Evolutionary conservation across 441 rosid genomes (phyloP).

Genomic region (Aquilaria agallochum): DNA sequence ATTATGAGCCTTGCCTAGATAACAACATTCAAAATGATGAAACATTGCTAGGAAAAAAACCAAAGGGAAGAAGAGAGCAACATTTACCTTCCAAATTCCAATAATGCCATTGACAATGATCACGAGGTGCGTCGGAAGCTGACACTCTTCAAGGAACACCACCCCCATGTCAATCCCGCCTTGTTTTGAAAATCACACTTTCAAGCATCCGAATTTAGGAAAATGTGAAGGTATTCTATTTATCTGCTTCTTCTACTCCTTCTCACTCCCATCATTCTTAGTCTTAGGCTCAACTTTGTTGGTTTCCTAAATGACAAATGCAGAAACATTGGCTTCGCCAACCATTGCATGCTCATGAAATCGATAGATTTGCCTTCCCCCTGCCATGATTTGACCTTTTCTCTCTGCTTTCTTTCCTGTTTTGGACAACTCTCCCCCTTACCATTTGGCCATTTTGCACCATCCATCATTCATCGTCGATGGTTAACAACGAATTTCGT

Average conservation of each 20-base stretch:
- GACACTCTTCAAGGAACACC: constrained; percentile 31
- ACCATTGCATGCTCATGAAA: too few relatives aligned
- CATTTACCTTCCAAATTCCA: constrained; percentile 78
- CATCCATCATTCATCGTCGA: too few relatives aligned
- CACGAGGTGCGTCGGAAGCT: constrained; percentile 60
- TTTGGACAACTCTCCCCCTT: too few relatives aligned
- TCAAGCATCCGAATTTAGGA: constrained; percentile 54
- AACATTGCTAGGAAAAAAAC: too few relatives aligned
- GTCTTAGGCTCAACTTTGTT: constrained; percentile 3
- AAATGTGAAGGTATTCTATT: constrained; percentile 20
- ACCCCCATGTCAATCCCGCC: constrained; percentile 53
- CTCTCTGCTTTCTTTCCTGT: too few relatives aligned
- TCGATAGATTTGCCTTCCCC: too few relatives aligned
- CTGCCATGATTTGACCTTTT: too few relatives aligned
- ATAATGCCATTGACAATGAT: constrained; percentile 81
- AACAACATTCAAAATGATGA: not conserved
- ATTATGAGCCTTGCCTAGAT: constrained; percentile 43
- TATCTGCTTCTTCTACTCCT: constrained; percentile 3
- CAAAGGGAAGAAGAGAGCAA: not conserved
- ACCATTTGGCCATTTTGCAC: too few relatives aligned
- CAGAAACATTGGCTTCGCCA: too few relatives aligned
- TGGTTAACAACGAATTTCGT: too few relatives aligned
- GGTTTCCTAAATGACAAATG: not conserved
- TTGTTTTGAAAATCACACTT: constrained; percentile 32
- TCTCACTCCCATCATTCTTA: not conserved